Evolutionary conservation across 176 grass and related monocot species (phyloP), one percentile per base, ranked within the genome.

Genomic region (Raddia distichophylla): DNA sequence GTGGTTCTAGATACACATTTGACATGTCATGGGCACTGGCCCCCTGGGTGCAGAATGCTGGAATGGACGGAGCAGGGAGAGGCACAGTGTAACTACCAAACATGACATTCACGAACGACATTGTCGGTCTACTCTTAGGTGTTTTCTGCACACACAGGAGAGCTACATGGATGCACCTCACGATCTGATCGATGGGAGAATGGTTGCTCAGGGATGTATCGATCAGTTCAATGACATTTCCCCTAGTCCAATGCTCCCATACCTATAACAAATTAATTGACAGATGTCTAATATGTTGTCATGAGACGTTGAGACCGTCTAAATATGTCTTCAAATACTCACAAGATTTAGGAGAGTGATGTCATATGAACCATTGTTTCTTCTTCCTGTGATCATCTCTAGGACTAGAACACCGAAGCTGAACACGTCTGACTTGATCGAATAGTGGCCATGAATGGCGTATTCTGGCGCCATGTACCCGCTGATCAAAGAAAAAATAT

Each of bases 101-200:
- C 93, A 94, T 94, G 45, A 86, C 33, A 57, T 76, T 86, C 8
- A 90, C 84, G 2, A 75, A 40, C 59, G 84, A 90, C 84, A 90
- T 90, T 60, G 33, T 71, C 46, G 89, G 93, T 56, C 93, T 85
- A 22, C 85, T 74, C 17, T 56, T 13, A 2, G 67, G 83, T 64
- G 85, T 62, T 19, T 86, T 83, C 46, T 97, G 94, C 19, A 94
- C 87, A 10, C 94, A 94, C 5, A 90, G 47, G n/a, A 97, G 63
- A 1, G 78, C 91, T 11, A 94, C 55, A 57, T 94, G 85, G 27
- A 94, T 62, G 16, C 65, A 85, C 80, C 71, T 84, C 46, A 90
- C 10, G 10, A 90, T 82, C 65, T 77, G 79, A 20, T 80, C 85
- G 16, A 69, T 62, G 3, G 87, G 60, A 35, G 16, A n/a, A 9